A percentile compares a stretch with the other conserved stretches of the same genome.
Conservation (phyloP, 371 early-diverging fungal species). For the Mucor racemosus region DNA sequence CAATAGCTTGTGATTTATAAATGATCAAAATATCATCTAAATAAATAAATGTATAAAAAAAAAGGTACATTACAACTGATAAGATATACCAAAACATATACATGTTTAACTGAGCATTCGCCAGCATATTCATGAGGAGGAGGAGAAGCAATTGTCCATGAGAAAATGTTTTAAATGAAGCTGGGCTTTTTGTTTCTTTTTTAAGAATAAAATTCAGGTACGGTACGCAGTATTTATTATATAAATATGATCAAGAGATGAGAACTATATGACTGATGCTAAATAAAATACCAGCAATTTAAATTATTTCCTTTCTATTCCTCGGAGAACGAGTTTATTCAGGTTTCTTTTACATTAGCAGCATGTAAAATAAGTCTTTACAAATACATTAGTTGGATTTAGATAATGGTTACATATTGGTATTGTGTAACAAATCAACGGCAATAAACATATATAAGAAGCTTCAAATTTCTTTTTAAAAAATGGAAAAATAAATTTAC, state of each 20-base stretch:
- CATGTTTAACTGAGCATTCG: background rate
- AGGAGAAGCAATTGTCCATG: background rate
- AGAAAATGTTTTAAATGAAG: constrained; percentile 7
- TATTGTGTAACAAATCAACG: constrained; percentile 5
- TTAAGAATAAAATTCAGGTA: background rate
- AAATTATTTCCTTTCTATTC: background rate
- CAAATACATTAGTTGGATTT: constrained; percentile 2
- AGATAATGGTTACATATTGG: constrained; percentile 1
- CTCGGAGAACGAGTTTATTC: constrained; percentile 7
- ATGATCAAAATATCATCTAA: background rate
- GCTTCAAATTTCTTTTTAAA: background rate
- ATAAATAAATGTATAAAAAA: background rate
- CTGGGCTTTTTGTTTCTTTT: constrained; percentile 8
- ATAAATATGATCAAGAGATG: background rate
- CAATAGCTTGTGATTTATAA: background rate
- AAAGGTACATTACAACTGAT: background rate
- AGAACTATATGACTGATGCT: background rate
- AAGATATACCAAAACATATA: background rate
- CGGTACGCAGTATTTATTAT: background rate
- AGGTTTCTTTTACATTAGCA: background rate
- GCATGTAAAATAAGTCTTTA: background rate
- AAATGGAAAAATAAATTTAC: background rate
- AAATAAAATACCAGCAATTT: background rate
- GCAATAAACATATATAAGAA: constrained; percentile 6
- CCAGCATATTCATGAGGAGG: background rate